Evolutionary conservation across 805 yeast species (phyloP).

Genomic region (Trichomonascus vanleenenianus): DNA sequence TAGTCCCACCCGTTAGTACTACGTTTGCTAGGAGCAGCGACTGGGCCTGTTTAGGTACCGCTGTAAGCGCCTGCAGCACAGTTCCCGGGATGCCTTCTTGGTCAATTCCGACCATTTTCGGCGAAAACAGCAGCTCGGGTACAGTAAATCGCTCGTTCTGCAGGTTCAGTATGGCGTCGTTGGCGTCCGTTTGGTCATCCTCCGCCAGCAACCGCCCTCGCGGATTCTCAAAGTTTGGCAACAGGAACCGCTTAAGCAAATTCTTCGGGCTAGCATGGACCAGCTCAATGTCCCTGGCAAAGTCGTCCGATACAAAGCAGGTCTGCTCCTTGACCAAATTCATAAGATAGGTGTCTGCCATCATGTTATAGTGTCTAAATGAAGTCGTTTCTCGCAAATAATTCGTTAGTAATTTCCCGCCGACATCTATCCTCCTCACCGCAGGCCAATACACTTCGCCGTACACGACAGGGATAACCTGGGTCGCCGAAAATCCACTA

Average conservation of each 20-base stretch:
- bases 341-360: constrained; percentile 80
- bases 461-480: constrained; percentile 76
- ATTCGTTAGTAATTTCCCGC: constrained; percentile 80
- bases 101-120: constrained; percentile 68
- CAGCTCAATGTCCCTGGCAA: constrained; percentile 38
- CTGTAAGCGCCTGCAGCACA: constrained; percentile 57
- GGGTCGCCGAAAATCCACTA: constrained; percentile 80
- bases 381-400: constrained; percentile 76
- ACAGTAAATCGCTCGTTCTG: constrained; percentile 81
- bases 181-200: constrained; percentile 23
- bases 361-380: constrained; percentile 85
- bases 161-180: constrained; percentile 50
- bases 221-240: constrained; percentile 83
- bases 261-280: constrained; percentile 22
- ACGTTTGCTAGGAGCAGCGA: constrained; percentile 78
- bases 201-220: constrained; percentile 54
- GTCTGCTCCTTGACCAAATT: constrained; percentile 79
- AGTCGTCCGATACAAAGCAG: constrained; percentile 60
- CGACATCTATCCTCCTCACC: constrained; percentile 70
- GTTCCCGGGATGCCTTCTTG: constrained; percentile 73
- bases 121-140: constrained; percentile 83
- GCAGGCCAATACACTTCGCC: constrained; percentile 75
- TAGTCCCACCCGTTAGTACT: constrained; percentile 74
- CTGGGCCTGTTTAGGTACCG: constrained; percentile 59
- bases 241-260: constrained; percentile 45